Conservation (phyloP, 1,284 basidiomycete genomes). For the Cystobasidium pallidum region DNA sequence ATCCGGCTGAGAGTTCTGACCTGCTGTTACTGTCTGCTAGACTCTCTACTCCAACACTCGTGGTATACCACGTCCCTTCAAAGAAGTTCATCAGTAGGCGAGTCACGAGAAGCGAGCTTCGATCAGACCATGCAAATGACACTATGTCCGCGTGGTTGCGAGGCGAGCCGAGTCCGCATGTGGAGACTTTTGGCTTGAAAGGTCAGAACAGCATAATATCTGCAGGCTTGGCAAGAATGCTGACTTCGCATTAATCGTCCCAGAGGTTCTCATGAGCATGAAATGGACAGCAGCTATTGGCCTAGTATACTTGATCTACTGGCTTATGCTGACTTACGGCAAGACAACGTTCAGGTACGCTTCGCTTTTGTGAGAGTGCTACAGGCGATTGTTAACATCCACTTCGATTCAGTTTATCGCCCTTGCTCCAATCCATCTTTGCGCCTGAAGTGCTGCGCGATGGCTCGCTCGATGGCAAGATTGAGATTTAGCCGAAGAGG, state of each 20-base stretch:
- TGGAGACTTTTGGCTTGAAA: slow-evolving; percentile 5
- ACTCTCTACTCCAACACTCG: slow-evolving; percentile 32
- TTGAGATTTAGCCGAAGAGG: not conserved
- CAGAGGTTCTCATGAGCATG: slow-evolving; percentile 26
- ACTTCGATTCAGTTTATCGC: not conserved
- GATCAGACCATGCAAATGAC: slow-evolving; percentile 29
- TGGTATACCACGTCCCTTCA: slow-evolving; percentile 33
- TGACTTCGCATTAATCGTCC: not conserved
- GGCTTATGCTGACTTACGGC: not conserved
- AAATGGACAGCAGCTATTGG: slow-evolving; percentile 36
- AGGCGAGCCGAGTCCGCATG: slow-evolving; percentile 24
- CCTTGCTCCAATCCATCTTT: slow-evolving; percentile 9
- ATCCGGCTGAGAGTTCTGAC: no score
- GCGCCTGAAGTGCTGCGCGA: slow-evolving; percentile 6
- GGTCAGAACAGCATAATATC: not conserved
- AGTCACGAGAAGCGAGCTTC: slow-evolving; percentile 15
- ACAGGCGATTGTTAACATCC: not conserved
- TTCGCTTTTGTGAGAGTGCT: not conserved
- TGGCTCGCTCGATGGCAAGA: not conserved
- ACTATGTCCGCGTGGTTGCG: slow-evolving; percentile 39
- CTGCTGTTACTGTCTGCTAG: no score
- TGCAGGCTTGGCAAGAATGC: not conserved
- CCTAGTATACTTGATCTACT: not conserved
- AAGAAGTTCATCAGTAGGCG: slow-evolving; percentile 2
- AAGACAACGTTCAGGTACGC: slow-evolving; percentile 2